Conservation (phyloP, 257 asterid species). For the Penstemon eatonii region DNA sequence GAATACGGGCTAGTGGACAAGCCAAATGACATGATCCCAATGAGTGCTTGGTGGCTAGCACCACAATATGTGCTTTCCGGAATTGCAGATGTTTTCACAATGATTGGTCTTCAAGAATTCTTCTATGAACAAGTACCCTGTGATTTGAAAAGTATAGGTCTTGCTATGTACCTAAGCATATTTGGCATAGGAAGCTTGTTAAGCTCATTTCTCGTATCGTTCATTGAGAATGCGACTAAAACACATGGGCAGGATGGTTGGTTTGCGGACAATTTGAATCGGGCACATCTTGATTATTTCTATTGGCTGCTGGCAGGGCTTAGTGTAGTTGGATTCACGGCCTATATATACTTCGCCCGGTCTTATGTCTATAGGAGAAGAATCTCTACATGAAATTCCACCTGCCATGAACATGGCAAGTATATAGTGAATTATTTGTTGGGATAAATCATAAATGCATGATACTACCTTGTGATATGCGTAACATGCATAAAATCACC, state of each 20-base stretch:
- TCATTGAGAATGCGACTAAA: conserved; percentile 30
- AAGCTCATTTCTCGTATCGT: conserved; percentile 48
- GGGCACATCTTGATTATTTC: conserved; percentile 44
- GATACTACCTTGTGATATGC: too few relatives aligned
- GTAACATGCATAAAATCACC: too few relatives aligned
- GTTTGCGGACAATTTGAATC: conserved; percentile 40
- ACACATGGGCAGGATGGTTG: conserved; percentile 30
- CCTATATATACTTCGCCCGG: conserved; percentile 27
- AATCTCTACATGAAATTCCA: too few relatives aligned
- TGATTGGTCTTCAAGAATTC: conserved; percentile 58
- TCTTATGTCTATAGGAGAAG: conserved; percentile 25
- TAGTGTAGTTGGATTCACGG: conserved; percentile 23
- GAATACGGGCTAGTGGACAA: conserved; percentile 41
- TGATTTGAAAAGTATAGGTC: conserved; percentile 46
- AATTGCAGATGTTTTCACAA: conserved; percentile 37
- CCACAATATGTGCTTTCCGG: conserved; percentile 51
- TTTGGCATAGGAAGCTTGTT: conserved; percentile 47
- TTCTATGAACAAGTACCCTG: conserved; percentile 52
- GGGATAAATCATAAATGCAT: too few relatives aligned
- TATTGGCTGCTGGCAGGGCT: conserved; percentile 35
- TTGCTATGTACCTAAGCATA: conserved; percentile 42
- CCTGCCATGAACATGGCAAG: too few relatives aligned
- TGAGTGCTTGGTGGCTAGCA: conserved; percentile 72
- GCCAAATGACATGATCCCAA: conserved; percentile 50
- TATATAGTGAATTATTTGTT: too few relatives aligned